Evolutionary conservation across 306 rosid genomes (phyloP).

Genomic region (Sechiopsis laciniata): DNA sequence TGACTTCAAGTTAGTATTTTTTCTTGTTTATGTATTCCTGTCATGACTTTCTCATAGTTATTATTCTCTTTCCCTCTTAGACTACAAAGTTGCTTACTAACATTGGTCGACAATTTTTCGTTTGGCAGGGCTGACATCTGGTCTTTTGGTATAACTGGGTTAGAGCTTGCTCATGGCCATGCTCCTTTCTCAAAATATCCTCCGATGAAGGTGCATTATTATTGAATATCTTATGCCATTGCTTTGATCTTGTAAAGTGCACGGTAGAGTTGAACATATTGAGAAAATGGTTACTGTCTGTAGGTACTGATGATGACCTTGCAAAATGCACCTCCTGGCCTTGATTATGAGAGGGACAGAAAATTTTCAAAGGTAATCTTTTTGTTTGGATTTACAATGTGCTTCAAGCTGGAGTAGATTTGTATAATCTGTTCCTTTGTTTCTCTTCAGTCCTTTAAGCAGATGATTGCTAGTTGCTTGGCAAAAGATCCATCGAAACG

Average conservation of each 20-base stretch:
- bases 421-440: constrained; percentile 13
- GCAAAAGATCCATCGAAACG: constrained; percentile 88
- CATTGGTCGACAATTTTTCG: constrained; percentile 26
- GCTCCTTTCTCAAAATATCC: constrained; percentile 94
- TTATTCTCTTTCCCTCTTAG: not conserved
- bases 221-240: constrained; percentile 17
- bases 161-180: constrained; percentile 97
- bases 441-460: constrained; percentile 65
- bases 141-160: constrained; percentile 95
- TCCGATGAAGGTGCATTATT: constrained; percentile 79
- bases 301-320: constrained; percentile 92
- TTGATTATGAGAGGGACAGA: constrained; percentile 70
- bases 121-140: constrained; percentile 85
- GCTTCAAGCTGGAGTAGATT: constrained; percentile 1
- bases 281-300: constrained; percentile 27
- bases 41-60: not conserved
- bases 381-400: not conserved
- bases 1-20: constrained; percentile 68
- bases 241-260: constrained; percentile 22
- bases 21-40: not conserved
- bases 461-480: constrained; percentile 89
- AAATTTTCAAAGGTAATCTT: constrained; percentile 66
- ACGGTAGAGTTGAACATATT: constrained; percentile 18
- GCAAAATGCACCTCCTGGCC: constrained; percentile 92
- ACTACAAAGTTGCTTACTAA: not conserved